These are phyloP conservation scores for Camelina laxa DNA, from an alignment of 345 rosid species.

Conservation along the genomic window DNA sequence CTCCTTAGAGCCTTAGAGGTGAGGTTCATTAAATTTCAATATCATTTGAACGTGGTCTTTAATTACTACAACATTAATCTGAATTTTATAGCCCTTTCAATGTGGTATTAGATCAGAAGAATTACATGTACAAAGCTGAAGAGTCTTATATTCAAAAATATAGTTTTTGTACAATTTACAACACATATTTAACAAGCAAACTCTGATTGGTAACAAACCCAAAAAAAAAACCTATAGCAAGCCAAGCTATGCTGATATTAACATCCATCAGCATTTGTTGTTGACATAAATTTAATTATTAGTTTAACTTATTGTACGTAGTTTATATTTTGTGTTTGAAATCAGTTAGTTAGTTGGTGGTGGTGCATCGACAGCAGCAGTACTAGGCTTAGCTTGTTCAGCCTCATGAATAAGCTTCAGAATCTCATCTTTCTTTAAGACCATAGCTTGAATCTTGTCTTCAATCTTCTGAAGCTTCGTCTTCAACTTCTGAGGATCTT, in stretches of 20 bases:
- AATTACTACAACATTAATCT: background rate
- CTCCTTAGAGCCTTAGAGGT: too few relatives aligned
- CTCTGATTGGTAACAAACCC: background rate
- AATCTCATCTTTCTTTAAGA: slow-evolving; percentile 59
- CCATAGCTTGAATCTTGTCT: slow-evolving; percentile 63
- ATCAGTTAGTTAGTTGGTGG: slow-evolving; percentile 36
- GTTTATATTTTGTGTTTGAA: slow-evolving; percentile 6
- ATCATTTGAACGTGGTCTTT: slow-evolving; percentile 1
- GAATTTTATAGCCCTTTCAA: background rate
- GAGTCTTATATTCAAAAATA: background rate
- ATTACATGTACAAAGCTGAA: slow-evolving; percentile 14
- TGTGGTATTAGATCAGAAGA: slow-evolving; percentile 4
- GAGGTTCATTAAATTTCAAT: background rate
- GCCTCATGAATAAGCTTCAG: slow-evolving; percentile 54
- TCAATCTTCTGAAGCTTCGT: slow-evolving; percentile 69
- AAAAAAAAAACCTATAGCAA: slow-evolving; percentile 1
- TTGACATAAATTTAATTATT: background rate
- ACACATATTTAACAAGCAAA: slow-evolving; percentile 10
- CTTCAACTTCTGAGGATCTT: slow-evolving; percentile 64
- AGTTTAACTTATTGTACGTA: background rate
- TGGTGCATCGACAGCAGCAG: slow-evolving; percentile 39
- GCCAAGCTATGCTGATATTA: background rate
- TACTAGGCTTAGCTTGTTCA: slow-evolving; percentile 39
- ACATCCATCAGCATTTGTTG: slow-evolving; percentile 33
- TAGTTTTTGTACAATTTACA: slow-evolving; percentile 22